phyloP scores from a whole-genome alignment of 2,329 filamentous ascomycete genomes.

The Macrophomina pseudophaseolina region DNA sequence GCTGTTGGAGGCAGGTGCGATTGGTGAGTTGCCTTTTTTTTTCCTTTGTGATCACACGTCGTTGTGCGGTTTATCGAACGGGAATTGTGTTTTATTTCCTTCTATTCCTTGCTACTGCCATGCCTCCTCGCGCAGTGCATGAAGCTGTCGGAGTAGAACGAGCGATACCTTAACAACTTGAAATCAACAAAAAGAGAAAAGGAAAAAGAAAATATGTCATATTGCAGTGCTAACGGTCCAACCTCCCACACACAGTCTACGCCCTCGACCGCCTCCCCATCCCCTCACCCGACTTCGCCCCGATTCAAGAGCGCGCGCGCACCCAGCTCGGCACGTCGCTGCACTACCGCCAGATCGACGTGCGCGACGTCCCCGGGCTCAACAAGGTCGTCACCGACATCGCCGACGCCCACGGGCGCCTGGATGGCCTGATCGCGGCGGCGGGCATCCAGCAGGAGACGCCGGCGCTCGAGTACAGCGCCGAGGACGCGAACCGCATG shows the following conservation, averaged over 20 bases:
- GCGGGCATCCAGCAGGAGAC: constrained; percentile 84
- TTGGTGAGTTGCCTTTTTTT: constrained; percentile 51
- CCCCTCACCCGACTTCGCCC: constrained; percentile 67
- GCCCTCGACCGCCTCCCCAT: constrained; percentile 66
- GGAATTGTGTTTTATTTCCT: neutral
- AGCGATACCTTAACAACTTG: too few species aligned
- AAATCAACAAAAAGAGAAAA: too few species aligned
- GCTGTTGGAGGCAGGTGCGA: constrained; percentile 76
- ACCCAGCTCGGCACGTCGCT: constrained; percentile 70
- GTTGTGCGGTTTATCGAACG: too few species aligned
- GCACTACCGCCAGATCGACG: constrained; percentile 79
- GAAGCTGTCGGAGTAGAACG: too few species aligned
- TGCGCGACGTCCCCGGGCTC: constrained; percentile 71
- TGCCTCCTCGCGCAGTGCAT: too few species aligned
- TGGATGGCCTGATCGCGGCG: constrained; percentile 80
- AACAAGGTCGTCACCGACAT: constrained; percentile 72
- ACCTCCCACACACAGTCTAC: constrained; percentile 57
- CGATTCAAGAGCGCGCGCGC: constrained; percentile 65
- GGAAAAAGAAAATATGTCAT: too few species aligned
- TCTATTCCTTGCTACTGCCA: neutral
- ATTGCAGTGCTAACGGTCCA: neutral
- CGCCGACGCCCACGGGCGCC: constrained; percentile 68
- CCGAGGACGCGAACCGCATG: constrained; percentile 66
- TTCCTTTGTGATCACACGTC: too few species aligned
- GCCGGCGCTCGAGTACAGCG: constrained; percentile 76